Conservation (phyloP, 176 grass and related monocot species). For the Hordeum vulgare region MorexV3_pseudomolecules_assembly NC_058524.1:48712912-48713411, state of each 20-base stretch:
- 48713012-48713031: background rate
- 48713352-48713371: conserved; percentile 61
- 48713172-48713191: conserved; percentile 49
- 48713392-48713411: conserved; percentile 59
- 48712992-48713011: background rate
- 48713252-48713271: conserved; percentile 53
- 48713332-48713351: conserved; percentile 24
- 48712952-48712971: conserved; percentile 47
- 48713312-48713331: conserved; percentile 58
- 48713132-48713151: conserved; percentile 50
- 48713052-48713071: conserved; percentile 63
- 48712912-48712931: conserved; percentile 57
- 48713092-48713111: conserved; percentile 66
- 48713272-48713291: conserved; percentile 79
- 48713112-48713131: conserved; percentile 68
- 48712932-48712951: conserved; percentile 52
- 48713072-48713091: conserved; percentile 48
- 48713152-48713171: conserved; percentile 64
- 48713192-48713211: conserved; percentile 49
- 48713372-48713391: conserved; percentile 53
- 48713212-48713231: conserved; percentile 59
- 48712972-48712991: background rate
- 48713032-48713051: conserved; percentile 14
- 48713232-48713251: conserved; percentile 69
- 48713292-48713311: conserved; percentile 63